phyloP scores from a whole-genome alignment of 768 basidiomycete species.

The Tylopilus cervinicoccineus region DNA sequence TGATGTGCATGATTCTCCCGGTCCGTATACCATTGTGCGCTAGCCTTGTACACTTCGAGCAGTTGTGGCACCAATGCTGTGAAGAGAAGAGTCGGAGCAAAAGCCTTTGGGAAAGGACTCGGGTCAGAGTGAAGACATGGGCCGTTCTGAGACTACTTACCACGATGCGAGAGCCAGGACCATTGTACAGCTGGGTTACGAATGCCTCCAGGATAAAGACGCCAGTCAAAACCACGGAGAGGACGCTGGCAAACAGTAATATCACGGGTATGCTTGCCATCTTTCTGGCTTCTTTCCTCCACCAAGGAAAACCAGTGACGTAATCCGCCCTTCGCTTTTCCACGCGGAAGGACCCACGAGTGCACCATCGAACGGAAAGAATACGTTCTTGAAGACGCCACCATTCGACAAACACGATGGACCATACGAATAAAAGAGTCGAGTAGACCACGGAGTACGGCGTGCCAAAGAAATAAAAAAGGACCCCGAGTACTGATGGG shows the following conservation, averaged over 20 bases:
- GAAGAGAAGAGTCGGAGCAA: conserved; percentile 83
- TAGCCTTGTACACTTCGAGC: conserved; percentile 64
- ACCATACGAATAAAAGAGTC: conserved; percentile 74
- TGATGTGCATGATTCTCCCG: conserved; percentile 93
- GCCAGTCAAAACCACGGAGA: conserved; percentile 68
- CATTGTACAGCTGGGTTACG: conserved; percentile 82
- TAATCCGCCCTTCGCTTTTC: conserved; percentile 68
- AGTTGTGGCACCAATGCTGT: conserved; percentile 76
- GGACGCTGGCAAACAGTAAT: conserved; percentile 61
- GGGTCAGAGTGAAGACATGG: neutral
- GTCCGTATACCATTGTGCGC: conserved; percentile 65
- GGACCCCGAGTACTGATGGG: conserved; percentile 65
- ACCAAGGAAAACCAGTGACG: conserved; percentile 59
- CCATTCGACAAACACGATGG: conserved; percentile 81
- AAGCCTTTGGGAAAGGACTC: conserved; percentile 43
- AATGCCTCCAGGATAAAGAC: conserved; percentile 92
- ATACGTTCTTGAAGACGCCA: conserved; percentile 87
- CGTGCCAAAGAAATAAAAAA: conserved; percentile 65
- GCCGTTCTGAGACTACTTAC: conserved; percentile 42
- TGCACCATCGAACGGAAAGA: conserved; percentile 80
- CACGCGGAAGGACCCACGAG: conserved; percentile 69
- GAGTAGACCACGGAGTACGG: conserved; percentile 81
- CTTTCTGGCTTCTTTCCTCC: conserved; percentile 66
- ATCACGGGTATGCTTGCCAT: conserved; percentile 71
- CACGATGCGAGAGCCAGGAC: conserved; percentile 74